Base-by-base conservation (phyloP, 75 land plant genomes). In the Pinus tabuliformis region DNA sequence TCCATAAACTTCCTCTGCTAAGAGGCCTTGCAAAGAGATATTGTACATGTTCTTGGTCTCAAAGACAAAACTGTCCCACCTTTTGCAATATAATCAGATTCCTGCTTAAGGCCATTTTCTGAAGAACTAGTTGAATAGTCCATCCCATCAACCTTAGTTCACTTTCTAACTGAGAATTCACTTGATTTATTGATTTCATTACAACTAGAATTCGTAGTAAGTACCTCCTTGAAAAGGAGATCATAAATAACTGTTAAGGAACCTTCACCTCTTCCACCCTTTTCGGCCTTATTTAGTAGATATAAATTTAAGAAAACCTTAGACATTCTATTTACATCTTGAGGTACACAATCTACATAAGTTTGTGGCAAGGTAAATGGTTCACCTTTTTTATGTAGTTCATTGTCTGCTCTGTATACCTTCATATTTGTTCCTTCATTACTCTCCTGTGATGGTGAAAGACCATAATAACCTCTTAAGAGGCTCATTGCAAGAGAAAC, bases 401-500 rank as follows among this genome's bases (percentile, higher is more conserved):
- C 45, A 17, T 68, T 78, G 28, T 77, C 79, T 30, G 70, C 73
- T 49, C 42, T 80, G 56, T 82, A 79, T 4, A 82, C 76, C n/a
- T 85, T 75, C 83, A 87, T 82, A 62, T 89, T 85, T 33, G 79
- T 68, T 56, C 80, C 84, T 77, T 79, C 83, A 20, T 72, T 14
- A 17, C 20, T 33, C 15, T 28, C 56, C 21, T 30, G 58, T 60
- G 78, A n/a, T 24, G 82, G 84, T 73, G 83, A 36, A n/a, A 89
- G 84, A 15, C 89, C 87, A 78, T 90, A 90, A 79, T 83, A 90
- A 42, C 84, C 87, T 61, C 85, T 87, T 58, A 87, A 76, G 73
- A 57, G 59, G 81, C 76, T 87, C 92, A 90, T 90, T 30, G 92
- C 92, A 14, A 87, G 81, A 57, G 92, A 87, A 57, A 87, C 87